Conservation (phyloP, 2,329 filamentous ascomycete genomes). For the Cercospora zeina region DNA sequence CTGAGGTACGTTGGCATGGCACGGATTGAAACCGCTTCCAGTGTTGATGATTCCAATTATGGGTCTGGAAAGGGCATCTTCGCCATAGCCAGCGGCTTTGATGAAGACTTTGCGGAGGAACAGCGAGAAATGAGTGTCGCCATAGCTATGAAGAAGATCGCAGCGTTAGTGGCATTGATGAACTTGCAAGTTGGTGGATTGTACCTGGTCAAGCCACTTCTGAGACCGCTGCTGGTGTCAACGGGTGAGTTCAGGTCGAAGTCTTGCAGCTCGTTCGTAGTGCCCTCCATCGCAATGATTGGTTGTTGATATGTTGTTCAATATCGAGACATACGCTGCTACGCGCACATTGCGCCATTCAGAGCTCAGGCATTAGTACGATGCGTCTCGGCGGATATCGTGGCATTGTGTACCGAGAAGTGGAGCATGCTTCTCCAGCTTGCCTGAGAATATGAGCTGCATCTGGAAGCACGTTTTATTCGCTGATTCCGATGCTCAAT, state of each 20-base stretch:
- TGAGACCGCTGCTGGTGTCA: conserved; percentile 21
- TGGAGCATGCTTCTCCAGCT: background rate
- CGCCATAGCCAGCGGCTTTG: conserved; percentile 72
- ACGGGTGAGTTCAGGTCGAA: conserved; percentile 28
- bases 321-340: background rate
- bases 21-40: conserved; percentile 71
- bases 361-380: conserved; percentile 6
- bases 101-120: conserved; percentile 76
- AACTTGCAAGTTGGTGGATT: background rate
- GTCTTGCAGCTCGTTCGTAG: conserved; percentile 20
- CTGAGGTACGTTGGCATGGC: conserved; percentile 70
- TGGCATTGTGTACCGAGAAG: conserved; percentile 11
- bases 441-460: background rate
- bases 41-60: conserved; percentile 77
- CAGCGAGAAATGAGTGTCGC: conserved; percentile 72
- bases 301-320: background rate
- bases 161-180: conserved; percentile 54
- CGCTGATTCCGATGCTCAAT: no score
- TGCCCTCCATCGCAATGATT: background rate
- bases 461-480: background rate
- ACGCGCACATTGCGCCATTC: conserved; percentile 8
- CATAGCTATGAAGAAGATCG: conserved; percentile 57
- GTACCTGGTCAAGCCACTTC: conserved; percentile 27
- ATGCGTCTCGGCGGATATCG: conserved; percentile 6
- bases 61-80: conserved; percentile 68